Conservation (phyloP, 2,329 filamentous ascomycete species). For the Trichocomaceae sp. region DNA sequence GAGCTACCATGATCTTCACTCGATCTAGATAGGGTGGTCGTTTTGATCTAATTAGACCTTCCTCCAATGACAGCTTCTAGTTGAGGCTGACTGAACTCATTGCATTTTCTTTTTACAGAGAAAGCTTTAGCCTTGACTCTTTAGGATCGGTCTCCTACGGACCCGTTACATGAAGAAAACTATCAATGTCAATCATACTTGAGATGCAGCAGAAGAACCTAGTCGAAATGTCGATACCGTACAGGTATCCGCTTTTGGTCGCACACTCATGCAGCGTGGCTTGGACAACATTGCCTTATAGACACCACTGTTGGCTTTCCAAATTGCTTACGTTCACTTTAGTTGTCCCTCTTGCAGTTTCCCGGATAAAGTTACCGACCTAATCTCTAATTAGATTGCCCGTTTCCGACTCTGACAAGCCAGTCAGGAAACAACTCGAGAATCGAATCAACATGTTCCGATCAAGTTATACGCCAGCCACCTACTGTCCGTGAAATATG, state of each 20-base stretch:
- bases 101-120: not conserved
- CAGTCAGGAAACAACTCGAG: not conserved
- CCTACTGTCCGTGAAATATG: not conserved
- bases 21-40: slow-evolving; percentile 1
- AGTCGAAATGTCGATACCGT: slow-evolving; percentile 3
- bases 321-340: slow-evolving; percentile 7
- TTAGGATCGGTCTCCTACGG: not conserved
- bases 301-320: slow-evolving; percentile 4
- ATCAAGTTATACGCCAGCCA: slow-evolving; percentile 6
- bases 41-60: not conserved
- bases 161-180: slow-evolving; percentile 8
- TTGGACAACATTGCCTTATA: not conserved
- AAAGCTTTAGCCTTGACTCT: not conserved
- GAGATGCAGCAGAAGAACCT: slow-evolving; percentile 9
- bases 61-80: not conserved
- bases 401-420: not conserved
- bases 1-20: slow-evolving; percentile 5
- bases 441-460: not conserved
- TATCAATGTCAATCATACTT: slow-evolving; percentile 7
- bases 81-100: not conserved
- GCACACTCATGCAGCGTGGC: slow-evolving; percentile 9
- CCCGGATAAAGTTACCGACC: slow-evolving; percentile 8
- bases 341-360: not conserved
- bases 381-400: slow-evolving; percentile 4
- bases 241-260: slow-evolving; percentile 3